phyloP scores from a whole-genome alignment of 208 protist genomes.

The Leishmania braziliensis region DNA sequence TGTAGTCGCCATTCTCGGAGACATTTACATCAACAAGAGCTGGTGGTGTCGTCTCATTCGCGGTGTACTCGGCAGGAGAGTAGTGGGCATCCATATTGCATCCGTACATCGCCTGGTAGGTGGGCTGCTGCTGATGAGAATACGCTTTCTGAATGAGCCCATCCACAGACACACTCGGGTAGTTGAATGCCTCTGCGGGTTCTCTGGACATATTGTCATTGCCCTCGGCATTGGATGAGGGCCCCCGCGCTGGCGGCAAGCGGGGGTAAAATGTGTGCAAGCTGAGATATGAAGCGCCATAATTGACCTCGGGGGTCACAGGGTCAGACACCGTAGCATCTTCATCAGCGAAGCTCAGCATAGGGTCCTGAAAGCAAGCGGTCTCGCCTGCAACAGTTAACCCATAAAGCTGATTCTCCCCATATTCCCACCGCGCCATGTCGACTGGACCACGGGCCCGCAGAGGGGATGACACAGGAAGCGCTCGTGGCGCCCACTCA shows the following conservation, averaged over 20 bases:
- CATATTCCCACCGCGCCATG: not conserved
- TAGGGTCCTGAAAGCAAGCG: conserved; percentile 11
- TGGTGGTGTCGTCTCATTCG: not conserved
- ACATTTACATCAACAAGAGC: conserved; percentile 23
- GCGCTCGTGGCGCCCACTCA: conserved; percentile 29
- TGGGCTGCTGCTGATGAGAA: not conserved
- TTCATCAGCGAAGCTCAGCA: not conserved
- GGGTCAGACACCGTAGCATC: not conserved
- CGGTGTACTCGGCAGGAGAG: not conserved
- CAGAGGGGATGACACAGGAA: conserved; percentile 12
- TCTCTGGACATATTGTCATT: not conserved
- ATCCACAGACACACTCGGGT: not conserved
- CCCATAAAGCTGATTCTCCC: not conserved
- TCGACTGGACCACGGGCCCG: not conserved
- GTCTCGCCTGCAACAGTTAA: not conserved
- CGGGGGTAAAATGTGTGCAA: conserved; percentile 19
- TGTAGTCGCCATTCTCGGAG: conserved; percentile 11
- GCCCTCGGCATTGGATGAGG: not conserved
- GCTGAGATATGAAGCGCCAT: not conserved
- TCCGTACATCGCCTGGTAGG: not conserved
- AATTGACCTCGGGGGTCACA: not conserved
- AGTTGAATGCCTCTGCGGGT: not conserved
- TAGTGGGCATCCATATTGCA: not conserved
- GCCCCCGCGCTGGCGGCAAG: conserved; percentile 11
- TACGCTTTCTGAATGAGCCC: not conserved